phyloP scores from a whole-genome alignment of 2,329 filamentous ascomycete genomes.

The Emmonsia crescens region DNA sequence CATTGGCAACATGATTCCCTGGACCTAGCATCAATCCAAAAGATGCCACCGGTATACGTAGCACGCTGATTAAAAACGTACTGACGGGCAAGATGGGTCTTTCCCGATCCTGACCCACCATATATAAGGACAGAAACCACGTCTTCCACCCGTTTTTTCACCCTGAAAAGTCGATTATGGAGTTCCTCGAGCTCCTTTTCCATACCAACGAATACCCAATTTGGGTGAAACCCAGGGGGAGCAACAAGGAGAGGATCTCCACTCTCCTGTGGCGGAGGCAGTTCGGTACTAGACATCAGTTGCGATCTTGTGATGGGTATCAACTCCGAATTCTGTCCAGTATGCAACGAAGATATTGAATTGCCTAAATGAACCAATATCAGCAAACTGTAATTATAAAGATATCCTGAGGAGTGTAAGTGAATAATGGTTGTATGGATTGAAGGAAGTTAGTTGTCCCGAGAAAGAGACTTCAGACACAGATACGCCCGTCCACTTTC shows the following conservation, averaged over 20 bases:
- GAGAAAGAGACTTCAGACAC: background rate
- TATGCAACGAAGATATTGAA: background rate
- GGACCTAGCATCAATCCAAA: constrained; percentile 57
- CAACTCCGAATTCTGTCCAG: constrained; percentile 14
- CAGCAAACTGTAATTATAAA: background rate
- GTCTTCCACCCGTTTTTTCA: constrained; percentile 45
- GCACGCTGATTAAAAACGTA: constrained; percentile 52
- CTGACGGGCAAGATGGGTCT: constrained; percentile 57
- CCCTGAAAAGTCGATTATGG: constrained; percentile 49
- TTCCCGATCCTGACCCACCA: constrained; percentile 55
- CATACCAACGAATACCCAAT: constrained; percentile 53
- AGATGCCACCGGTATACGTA: constrained; percentile 55
- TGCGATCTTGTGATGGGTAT: constrained; percentile 19
- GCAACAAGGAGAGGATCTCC: constrained; percentile 31
- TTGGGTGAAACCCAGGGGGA: constrained; percentile 51
- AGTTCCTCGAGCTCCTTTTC: constrained; percentile 47
- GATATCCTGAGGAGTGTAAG: background rate
- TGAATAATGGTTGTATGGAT: background rate
- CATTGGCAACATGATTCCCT: constrained; percentile 48
- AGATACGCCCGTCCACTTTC: background rate
- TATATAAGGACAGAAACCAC: constrained; percentile 55
- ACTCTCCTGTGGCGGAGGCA: constrained; percentile 13
- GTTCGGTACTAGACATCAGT: constrained; percentile 17
- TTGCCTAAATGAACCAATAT: background rate
- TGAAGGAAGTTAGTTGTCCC: background rate